Conservation (phyloP, 306 rosid species). For the Cicer bijugum region DNA sequence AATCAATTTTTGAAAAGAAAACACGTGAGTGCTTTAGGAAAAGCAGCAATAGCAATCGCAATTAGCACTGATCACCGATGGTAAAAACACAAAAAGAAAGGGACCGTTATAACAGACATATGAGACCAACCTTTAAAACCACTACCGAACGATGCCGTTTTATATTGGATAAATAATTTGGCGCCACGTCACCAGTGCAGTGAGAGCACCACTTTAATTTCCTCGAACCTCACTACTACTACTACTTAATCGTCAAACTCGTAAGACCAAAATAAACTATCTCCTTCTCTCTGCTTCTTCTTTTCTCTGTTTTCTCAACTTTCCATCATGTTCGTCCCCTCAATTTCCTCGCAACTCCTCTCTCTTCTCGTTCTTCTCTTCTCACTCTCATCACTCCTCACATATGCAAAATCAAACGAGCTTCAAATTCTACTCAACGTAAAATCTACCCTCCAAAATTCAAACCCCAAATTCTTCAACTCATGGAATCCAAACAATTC, state of each 20-base stretch:
- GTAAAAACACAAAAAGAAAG: neutral
- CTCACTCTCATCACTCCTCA: constrained; percentile 47
- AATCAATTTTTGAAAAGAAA: neutral
- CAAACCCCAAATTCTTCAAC: constrained; percentile 42
- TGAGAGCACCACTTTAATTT: neutral
- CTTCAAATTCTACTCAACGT: constrained; percentile 58
- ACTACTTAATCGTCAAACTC: constrained; percentile 26
- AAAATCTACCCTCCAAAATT: constrained; percentile 50
- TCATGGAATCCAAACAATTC: constrained; percentile 56
- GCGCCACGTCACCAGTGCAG: neutral
- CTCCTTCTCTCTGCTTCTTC: neutral
- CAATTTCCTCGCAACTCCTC: neutral
- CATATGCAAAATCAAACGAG: constrained; percentile 50
- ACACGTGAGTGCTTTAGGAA: constrained; percentile 35
- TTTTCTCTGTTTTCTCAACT: neutral
- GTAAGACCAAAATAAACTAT: constrained; percentile 6
- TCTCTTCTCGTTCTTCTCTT: constrained; percentile 47
- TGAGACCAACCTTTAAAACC: constrained; percentile 6
- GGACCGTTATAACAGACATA: constrained; percentile 51
- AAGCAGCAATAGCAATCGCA: constrained; percentile 24
- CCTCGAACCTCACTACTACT: neutral
- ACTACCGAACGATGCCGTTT: constrained; percentile 31
- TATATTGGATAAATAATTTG: neutral
- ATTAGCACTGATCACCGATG: neutral
- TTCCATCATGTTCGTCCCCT: constrained; percentile 53